Evolutionary conservation across 1,139 yeast species (phyloP), one percentile per base, ranked within the genome.

Genomic region (Debaryomycetaceae sp.): DNA sequence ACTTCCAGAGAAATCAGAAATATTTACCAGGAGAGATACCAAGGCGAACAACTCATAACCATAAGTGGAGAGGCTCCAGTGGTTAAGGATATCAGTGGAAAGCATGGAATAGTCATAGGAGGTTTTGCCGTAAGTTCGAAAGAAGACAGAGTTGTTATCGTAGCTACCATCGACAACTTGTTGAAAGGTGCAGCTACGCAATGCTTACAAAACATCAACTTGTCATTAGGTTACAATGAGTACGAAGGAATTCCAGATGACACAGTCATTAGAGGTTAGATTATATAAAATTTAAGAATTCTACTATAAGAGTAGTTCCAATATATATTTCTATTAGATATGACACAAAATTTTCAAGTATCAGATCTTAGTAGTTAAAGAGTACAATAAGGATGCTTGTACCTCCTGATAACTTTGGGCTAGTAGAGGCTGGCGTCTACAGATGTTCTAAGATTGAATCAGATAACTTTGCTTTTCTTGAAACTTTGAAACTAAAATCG

Each of bases 121-220:
- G 98, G 95, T 0, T 94, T 92, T 61, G 96, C 95, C 26, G 95
- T 94, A 36, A 88, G 85, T 61, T 80, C 92, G 30, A 81, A 81
- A 46, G 89, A 87, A 57, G 84, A 88, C 67, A 80, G 99, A 60
- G 95, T 91, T 28, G 98, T 92, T 33, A 72, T 92, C 41, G 94
- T 91, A 41, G 96, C 96, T 17, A 89, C 97, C 11, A 92, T 92
- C 54, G 99, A 94, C 61, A 92, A 92, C 63, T 73, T 92, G 58
- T 78, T 92, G 58, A 92, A 92, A 73, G 99, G 99, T 49, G 99
- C 99, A 37, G 95, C 98, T 41, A 92, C 99, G 17, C 99, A 91
- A 69, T 92, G 98, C 66, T 68, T 92, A 63, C 99, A 92, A 67
- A 92, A 92, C 70, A 86, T 92, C 61, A 92, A 92, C 65, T 75